A percentile compares a stretch with the other conserved stretches of the same genome.
Conservation (phyloP, 768 basidiomycete genomes). For the Coprinopsis cinerea region DNA sequence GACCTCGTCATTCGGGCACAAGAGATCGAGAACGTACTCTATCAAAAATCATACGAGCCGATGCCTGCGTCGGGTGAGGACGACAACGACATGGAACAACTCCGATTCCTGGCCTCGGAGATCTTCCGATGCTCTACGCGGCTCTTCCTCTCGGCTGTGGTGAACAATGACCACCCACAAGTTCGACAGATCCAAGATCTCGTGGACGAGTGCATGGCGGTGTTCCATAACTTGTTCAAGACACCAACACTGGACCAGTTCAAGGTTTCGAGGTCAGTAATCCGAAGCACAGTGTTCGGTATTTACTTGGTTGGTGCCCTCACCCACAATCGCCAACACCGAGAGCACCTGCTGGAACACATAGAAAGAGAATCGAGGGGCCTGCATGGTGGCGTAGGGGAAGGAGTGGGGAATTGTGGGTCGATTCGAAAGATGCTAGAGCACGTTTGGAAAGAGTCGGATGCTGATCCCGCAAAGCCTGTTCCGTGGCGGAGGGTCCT, state of each 20-base stretch:
- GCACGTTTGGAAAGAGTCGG: conserved; percentile 48
- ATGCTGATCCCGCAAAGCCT: conserved; percentile 22
- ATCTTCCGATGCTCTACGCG: conserved; percentile 71
- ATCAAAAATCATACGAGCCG: conserved; percentile 14
- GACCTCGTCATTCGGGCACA: conserved; percentile 50
- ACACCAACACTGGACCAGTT: conserved; percentile 15
- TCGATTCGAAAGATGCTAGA: conserved; percentile 49
- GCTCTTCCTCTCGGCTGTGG: conserved; percentile 71
- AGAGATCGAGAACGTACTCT: conserved; percentile 41
- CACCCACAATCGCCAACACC: conserved; percentile 44
- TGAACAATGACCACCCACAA: conserved; percentile 66
- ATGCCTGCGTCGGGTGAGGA: conserved; percentile 16
- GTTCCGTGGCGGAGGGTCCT: conserved; percentile 63
- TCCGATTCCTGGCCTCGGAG: conserved; percentile 42
- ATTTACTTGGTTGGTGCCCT: conserved; percentile 71
- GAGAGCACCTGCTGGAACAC: conserved; percentile 34
- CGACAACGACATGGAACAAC: conserved; percentile 25
- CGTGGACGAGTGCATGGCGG: conserved; percentile 48
- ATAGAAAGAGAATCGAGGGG: conserved; percentile 41
- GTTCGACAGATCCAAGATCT: conserved; percentile 55
- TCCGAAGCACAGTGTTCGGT: conserved; percentile 74
- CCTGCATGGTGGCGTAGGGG: conserved; percentile 17
- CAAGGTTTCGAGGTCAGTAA: conserved; percentile 45
- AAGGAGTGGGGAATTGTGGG: conserved; percentile 61
- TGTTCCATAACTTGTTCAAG: conserved; percentile 34